Base-by-base conservation (phyloP, 768 basidiomycete species). In the Dacryopinax spathularia region DNA sequence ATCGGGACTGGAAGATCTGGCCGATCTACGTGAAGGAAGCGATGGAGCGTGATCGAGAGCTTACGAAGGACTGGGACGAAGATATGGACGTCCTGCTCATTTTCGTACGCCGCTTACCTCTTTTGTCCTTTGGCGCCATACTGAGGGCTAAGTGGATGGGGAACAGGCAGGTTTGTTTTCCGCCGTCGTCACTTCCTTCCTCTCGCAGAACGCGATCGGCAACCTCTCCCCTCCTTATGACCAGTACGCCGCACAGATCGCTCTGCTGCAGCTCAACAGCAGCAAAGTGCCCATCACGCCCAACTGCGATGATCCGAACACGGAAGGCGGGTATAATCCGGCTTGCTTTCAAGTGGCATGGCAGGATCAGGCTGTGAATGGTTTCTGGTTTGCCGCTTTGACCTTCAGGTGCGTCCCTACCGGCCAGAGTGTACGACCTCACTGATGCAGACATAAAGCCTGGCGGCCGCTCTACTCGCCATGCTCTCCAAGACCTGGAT, bases 401-500 rank as follows among this genome's bases (percentile, higher is more conserved):
- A 61, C 68, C 15, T 56, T 56, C 29, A 56, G 48, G 48, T 29
- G 18, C 20, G 48, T 27, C 29, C 3, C 5, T 27, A 22, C 5
- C 6, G 13, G 13, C 10, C 10, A 9, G 25, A 56, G 10, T n/a
- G n/a, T n/a, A 7, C 13, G 29, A 10, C 6, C 25, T 56, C 48
- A 27, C 3, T 56, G 22, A 31, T 22, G 39, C 7, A 5, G 3
- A 3, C 3, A 5, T 2, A 13, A 56, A 56, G 48, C 18, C 31
- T 56, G 25, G 25, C 48, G 44, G 48, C 48, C 3, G 78, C 78
- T 18, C 72, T 79, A 33, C 72, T 74, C 0, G 78, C 79, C 13
- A 81, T 78, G 6, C 67, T 82, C 7, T 76, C 79, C 31, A 77
- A 82, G 66, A 78, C 80, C 63, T 82, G 81, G 81, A 71, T 77